These are phyloP conservation scores for Coemansia erecta DNA, from an alignment of 192 early-diverging fungal genomes.

Conservation along the genomic window DNA sequence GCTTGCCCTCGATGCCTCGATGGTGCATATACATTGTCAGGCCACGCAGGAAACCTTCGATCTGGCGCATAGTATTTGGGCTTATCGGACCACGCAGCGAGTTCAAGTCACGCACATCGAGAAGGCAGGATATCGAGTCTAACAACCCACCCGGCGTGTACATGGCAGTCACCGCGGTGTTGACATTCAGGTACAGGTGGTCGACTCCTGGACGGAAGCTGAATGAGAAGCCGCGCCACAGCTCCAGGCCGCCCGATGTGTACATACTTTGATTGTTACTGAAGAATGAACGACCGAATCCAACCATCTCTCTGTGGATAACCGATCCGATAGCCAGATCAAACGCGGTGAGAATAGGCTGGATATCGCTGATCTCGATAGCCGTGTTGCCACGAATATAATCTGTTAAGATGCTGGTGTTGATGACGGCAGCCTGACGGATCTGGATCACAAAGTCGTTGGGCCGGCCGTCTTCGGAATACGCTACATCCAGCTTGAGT, in stretches of 20 bases:
- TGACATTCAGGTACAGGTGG: constrained; percentile 70
- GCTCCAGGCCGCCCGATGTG: constrained; percentile 74
- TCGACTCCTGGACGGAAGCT: constrained; percentile 77
- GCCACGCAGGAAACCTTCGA: constrained; percentile 49
- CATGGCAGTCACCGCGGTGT: constrained; percentile 69
- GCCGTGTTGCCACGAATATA: constrained; percentile 21
- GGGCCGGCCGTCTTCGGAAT: constrained; percentile 36
- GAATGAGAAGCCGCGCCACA: constrained; percentile 94
- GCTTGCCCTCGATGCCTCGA: constrained; percentile 56
- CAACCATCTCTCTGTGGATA: constrained; percentile 74
- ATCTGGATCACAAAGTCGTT: constrained; percentile 59
- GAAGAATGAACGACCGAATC: constrained; percentile 88
- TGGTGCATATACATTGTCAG: constrained; percentile 61
- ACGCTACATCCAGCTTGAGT: constrained; percentile 57
- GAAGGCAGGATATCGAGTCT: constrained; percentile 66
- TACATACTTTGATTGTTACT: constrained; percentile 59
- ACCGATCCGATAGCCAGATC: constrained; percentile 84
- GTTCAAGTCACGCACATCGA: constrained; percentile 53
- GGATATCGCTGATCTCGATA: constrained; percentile 20
- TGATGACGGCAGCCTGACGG: constrained; percentile 57
- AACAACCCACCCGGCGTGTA: constrained; percentile 67
- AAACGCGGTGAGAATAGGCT: constrained; percentile 61
- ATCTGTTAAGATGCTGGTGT: constrained; percentile 46
- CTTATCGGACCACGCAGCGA: constrained; percentile 35
- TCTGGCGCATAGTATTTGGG: constrained; percentile 10